A percentile compares a stretch with the other conserved stretches of the same genome.
Evolutionary conservation across 805 yeast genomes (phyloP).

Genomic region (Kuraishia floccosa): DNA sequence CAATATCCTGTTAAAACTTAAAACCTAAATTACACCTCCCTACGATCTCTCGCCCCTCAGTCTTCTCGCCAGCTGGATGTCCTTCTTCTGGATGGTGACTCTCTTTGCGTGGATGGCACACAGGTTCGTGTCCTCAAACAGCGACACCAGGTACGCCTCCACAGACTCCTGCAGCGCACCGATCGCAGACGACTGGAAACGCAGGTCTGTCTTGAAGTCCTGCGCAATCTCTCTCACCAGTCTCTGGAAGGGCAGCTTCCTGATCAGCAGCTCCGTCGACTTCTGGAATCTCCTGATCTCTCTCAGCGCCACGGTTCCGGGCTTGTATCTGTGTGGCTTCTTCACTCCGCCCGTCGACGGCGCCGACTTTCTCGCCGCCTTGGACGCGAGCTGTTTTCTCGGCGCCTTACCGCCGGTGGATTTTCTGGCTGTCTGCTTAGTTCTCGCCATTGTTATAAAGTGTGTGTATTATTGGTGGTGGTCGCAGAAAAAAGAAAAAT

Average conservation of each 20-base stretch:
- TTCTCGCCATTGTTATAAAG: slow-evolving; percentile 62
- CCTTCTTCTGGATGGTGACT: slow-evolving; percentile 97
- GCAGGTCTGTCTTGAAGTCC: slow-evolving; percentile 84
- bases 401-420: slow-evolving; percentile 95
- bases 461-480: too few relatives aligned
- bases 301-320: slow-evolving; percentile 93
- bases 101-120: slow-evolving; percentile 99
- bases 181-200: slow-evolving; percentile 95
- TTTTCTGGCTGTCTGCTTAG: slow-evolving; percentile 89
- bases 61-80: slow-evolving; percentile 95
- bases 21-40: slow-evolving; percentile 4
- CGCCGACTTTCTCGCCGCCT: slow-evolving; percentile 89
- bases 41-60: slow-evolving; percentile 93
- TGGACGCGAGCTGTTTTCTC: slow-evolving; percentile 87
- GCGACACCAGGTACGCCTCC: slow-evolving; percentile 92
- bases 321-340: slow-evolving; percentile 94
- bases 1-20: neutral
- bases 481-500: neutral
- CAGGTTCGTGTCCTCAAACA: slow-evolving; percentile 95
- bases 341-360: slow-evolving; percentile 90
- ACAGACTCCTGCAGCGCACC: slow-evolving; percentile 98
- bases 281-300: slow-evolving; percentile 97
- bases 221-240: slow-evolving; percentile 92
- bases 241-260: slow-evolving; percentile 96
- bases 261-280: slow-evolving; percentile 87